Evolutionary conservation across 768 basidiomycete genomes (phyloP).

Genomic region (Psilocybe subaeruginosa): DNA sequence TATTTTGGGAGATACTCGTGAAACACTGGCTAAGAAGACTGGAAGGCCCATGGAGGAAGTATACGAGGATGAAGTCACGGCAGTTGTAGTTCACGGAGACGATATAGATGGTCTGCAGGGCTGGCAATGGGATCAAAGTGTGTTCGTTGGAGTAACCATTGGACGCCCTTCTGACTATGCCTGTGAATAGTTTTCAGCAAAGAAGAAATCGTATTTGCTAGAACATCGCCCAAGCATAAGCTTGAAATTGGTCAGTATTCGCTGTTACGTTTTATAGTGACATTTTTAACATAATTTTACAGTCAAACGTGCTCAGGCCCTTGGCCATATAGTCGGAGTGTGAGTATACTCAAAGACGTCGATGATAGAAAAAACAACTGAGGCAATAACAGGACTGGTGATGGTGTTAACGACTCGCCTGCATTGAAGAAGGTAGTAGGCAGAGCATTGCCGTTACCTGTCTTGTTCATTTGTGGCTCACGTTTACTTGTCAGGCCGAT

Average conservation of each 20-base stretch:
- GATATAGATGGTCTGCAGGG: conserved; percentile 67
- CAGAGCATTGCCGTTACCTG: too few species aligned
- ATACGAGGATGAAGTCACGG: conserved; percentile 69
- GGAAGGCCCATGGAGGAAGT: conserved; percentile 57
- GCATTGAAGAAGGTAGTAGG: conserved; percentile 57
- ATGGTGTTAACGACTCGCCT: conserved; percentile 75
- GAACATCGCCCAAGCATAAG: conserved; percentile 75
- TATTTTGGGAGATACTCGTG: conserved; percentile 66
- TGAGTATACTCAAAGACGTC: conserved; percentile 33
- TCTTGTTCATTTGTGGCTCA: background rate
- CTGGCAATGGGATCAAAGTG: conserved; percentile 79
- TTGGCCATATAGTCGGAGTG: conserved; percentile 76
- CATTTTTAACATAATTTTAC: background rate
- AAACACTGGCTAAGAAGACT: conserved; percentile 60
- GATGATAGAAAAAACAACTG: background rate
- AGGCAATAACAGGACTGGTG: conserved; percentile 52
- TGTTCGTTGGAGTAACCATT: conserved; percentile 20
- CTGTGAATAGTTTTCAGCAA: conserved; percentile 59
- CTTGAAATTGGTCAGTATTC: conserved; percentile 64
- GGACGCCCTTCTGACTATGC: background rate
- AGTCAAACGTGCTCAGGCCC: conserved; percentile 74
- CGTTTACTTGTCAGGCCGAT: conserved; percentile 47
- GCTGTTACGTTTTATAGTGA: background rate
- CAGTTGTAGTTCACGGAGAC: conserved; percentile 71
- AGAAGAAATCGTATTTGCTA: conserved; percentile 71